Base-by-base conservation (phyloP, 306 rosid species). In the Biancaea sappan region DNA sequence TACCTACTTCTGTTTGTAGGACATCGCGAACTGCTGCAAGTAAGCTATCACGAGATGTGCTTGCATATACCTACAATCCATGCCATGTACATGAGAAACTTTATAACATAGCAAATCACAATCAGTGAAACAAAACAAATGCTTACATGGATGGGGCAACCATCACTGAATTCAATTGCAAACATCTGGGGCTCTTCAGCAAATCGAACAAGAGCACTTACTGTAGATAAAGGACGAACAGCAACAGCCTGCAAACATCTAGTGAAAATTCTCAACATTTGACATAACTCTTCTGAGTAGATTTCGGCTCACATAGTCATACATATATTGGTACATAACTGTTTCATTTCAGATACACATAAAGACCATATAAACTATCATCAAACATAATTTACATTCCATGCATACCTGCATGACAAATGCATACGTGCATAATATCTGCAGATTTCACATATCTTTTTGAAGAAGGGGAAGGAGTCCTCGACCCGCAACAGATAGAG, bases 161-260 rank as follows among this genome's bases (percentile, higher is more conserved):
- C 99, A 76, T 95, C 99, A 72, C 82, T 88, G 85, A 92, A 95
- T 69, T 95, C 99, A 85, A 95, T 84, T 56, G 99, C 99, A 87
- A 95, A 95, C 99, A 95, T 95, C 79, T 92, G 99, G 64, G 99
- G 99, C 81, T 95, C 99, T 89, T 95, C 99, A 3, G 98, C 94
- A 66, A 95, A 92, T 67, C 99, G 93, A 72, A 95, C 96, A 72
- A 95, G 99, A 34, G 98, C 82, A 56, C 87, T 83, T 77, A 92
- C 98, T 54, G 96, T 84, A 85, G 98, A 88, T 80, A 95, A 92
- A 70, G 97, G 99, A 88, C 90, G 99, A 80, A 95, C 98, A 76
- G 76, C 86, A 88, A 95, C 98, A 82, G 99, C 99, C 99, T 95
- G 99, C 94, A 90, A 35, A 82, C 88, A 87, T 92, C 98, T 87